Base-by-base conservation (phyloP, 202 grass and related monocot genomes). In the Panicum hallii region DNA sequence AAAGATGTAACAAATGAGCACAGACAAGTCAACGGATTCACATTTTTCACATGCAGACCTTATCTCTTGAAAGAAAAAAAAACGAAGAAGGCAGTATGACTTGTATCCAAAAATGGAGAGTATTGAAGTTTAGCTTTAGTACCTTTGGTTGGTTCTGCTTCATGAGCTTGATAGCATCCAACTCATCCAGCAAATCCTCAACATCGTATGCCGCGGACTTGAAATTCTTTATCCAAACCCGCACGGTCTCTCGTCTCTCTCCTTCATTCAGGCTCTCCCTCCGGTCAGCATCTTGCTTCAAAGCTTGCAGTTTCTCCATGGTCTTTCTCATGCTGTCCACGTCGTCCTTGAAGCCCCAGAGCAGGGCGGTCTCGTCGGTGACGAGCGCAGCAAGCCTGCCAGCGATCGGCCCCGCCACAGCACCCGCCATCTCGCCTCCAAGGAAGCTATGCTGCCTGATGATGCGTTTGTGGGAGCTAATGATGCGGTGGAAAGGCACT, bases 131-230 rank as follows among this genome's bases (percentile, higher is more conserved):
- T 26, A 26, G 26, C 26, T 26, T 26, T 26, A 26, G 26, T 66
- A 87, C 81, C 71, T 63, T 83, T 43, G 74, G 1, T 64, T 83
- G 38, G n/a, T 9, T 42, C 3, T 62, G 55, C 46, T 67, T 75
- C 13, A 71, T 78, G 15, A 78, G 74, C 9, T 72, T 7, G 34
- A 52, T 19, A 17, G 47, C 26, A 46, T 73, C 70, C 0, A 73
- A 73, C 70, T 52, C 13, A 2, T 73, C 70, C 8, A 73, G 14
- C 14, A 73, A 19, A 7, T 73, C 70, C 70, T 73, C 70, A 52
- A 34, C 7, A 4, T 52, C 46, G 0, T 34, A 73, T 7, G 70
- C 46, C 1, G 1, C 6, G 2, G 70, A 1, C 46, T 32, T 73
- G 46, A 52, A 73, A 9, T 32, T 17, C 6, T 73, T 73, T 46